A percentile compares a stretch with the other conserved stretches of the same genome.
These are phyloP conservation scores for Ustilago nuda DNA, from an alignment of 1,284 basidiomycete genomes.

Conservation along the genomic window DNA sequence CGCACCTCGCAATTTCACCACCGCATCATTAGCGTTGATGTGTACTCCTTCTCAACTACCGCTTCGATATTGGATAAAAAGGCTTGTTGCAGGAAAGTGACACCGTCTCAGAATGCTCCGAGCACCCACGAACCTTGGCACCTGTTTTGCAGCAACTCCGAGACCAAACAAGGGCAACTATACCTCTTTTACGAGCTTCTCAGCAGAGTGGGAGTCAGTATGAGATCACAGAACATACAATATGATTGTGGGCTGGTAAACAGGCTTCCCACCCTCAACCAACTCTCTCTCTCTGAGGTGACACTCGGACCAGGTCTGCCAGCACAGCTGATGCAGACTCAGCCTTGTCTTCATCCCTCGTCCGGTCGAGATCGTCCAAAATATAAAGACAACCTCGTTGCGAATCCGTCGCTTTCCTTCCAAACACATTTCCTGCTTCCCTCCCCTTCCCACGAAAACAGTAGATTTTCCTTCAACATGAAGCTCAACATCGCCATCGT, in stretches of 20 bases:
- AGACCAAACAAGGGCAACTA: background rate
- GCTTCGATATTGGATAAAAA: background rate
- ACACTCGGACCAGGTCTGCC: background rate
- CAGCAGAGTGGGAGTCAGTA: background rate
- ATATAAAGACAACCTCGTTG: background rate
- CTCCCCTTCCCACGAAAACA: no score
- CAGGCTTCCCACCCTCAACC: background rate
- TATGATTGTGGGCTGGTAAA: background rate
- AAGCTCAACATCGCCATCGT: slow-evolving; percentile 26
- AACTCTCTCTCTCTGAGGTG: background rate
- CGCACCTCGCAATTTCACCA: background rate
- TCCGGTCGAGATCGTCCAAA: background rate
- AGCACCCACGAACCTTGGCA: background rate
- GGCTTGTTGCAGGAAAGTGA: background rate
- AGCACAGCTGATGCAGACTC: background rate
- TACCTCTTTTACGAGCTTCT: background rate
- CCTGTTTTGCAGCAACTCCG: background rate
- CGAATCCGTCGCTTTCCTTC: background rate
- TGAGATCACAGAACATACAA: background rate
- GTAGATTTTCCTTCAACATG: slow-evolving; percentile 2
- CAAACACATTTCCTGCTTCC: background rate
- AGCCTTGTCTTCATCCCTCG: no score
- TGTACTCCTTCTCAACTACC: background rate
- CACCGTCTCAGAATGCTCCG: background rate
- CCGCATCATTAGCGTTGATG: background rate